A percentile compares a stretch with the other conserved stretches of the same genome.
These are phyloP conservation scores for Petunia axillaris DNA, from an alignment of 257 asterid genomes.

Conservation along the genomic window DNA sequence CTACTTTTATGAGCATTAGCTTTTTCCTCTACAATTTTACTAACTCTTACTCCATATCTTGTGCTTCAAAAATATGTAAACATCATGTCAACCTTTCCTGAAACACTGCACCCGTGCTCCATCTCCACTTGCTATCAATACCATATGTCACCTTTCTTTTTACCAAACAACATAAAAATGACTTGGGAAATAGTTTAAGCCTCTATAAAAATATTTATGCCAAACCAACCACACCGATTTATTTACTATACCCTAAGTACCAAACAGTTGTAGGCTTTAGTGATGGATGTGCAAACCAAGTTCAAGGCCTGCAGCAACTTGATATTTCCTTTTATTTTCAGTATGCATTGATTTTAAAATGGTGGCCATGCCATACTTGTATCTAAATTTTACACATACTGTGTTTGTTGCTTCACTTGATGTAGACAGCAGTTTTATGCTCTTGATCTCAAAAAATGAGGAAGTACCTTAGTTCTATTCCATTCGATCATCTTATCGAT, in stretches of 20 bases:
- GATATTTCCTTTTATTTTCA: conserved; percentile 7
- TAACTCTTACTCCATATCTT: conserved; percentile 8
- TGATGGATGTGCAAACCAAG: not conserved
- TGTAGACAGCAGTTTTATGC: not conserved
- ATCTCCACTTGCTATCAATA: not conserved
- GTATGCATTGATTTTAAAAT: not conserved
- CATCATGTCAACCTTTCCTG: not conserved
- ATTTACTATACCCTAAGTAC: conserved; percentile 11
- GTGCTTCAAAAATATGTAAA: not conserved
- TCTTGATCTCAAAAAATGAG: conserved; percentile 14
- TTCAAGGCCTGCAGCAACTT: not conserved
- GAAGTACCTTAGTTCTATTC: conserved; percentile 10
- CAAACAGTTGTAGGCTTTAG: conserved; percentile 9
- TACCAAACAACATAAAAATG: not conserved
- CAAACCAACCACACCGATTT: not conserved
- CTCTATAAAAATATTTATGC: not conserved
- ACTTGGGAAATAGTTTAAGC: conserved; percentile 1
- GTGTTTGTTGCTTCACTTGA: conserved; percentile 16
- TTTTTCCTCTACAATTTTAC: not conserved
- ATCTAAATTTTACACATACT: conserved; percentile 20
- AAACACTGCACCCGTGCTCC: not conserved
- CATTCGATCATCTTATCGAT: not conserved
- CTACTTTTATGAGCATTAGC: not conserved
- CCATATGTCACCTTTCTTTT: conserved; percentile 1
- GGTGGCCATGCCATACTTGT: not conserved